Evolutionary conservation across 2,329 filamentous ascomycete species (phyloP).

Genomic region (Sclerotinia spermophila): DNA sequence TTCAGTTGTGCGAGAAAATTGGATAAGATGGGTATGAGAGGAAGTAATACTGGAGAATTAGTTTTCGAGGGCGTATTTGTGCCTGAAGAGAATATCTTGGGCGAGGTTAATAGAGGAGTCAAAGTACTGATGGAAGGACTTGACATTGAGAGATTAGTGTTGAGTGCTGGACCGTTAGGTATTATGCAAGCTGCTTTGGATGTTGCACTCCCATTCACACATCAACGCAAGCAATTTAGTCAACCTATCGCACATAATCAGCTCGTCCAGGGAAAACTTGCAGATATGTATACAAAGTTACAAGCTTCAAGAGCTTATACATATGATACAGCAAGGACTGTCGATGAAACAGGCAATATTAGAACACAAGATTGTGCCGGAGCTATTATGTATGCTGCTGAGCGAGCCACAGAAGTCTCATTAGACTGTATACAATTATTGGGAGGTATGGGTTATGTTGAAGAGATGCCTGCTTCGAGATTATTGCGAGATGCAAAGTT

Average conservation of each 20-base stretch:
- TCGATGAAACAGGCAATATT: constrained; percentile 72
- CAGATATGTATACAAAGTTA: constrained; percentile 96
- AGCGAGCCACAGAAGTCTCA: constrained; percentile 81
- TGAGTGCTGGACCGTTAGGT: constrained; percentile 85
- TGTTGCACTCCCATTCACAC: constrained; percentile 80
- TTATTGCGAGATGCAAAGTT: constrained; percentile 73
- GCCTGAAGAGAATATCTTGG: constrained; percentile 75
- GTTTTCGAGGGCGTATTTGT: constrained; percentile 91
- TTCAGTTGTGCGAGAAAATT: constrained; percentile 88
- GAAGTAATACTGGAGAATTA: constrained; percentile 92
- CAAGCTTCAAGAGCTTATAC: constrained; percentile 84
- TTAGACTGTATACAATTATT: constrained; percentile 89
- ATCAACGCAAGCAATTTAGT: constrained; percentile 86
- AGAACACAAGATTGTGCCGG: constrained; percentile 91
- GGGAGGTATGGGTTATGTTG: constrained; percentile 93
- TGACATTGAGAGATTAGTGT: constrained; percentile 87
- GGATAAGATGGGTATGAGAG: constrained; percentile 97
- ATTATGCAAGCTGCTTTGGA: constrained; percentile 93
- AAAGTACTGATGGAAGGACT: constrained; percentile 93
- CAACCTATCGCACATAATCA: constrained; percentile 87
- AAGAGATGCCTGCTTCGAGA: constrained; percentile 87
- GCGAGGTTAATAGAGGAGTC: constrained; percentile 75
- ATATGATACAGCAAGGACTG: constrained; percentile 71
- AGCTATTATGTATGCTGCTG: constrained; percentile 88
- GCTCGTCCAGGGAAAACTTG: constrained; percentile 85